Conservation (phyloP, 805 yeast species). For the Kodamaea kakaduensis region DNA sequence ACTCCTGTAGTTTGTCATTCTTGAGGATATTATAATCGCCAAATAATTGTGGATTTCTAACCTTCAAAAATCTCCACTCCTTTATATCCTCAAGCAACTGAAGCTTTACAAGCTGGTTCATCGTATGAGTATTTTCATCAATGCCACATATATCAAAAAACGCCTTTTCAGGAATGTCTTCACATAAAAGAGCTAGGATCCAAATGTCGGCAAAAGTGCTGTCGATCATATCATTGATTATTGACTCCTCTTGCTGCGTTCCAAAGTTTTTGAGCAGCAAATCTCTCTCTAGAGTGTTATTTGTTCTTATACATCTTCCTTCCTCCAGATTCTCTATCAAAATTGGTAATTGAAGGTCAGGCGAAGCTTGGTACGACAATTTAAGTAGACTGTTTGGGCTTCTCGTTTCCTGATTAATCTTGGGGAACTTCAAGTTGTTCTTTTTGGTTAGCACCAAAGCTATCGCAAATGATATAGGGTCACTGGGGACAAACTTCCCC, state of each 20-base stretch:
- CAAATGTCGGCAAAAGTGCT: conserved; percentile 49
- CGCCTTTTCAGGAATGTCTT: conserved; percentile 10
- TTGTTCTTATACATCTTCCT: conserved; percentile 3
- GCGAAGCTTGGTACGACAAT: conserved; percentile 48
- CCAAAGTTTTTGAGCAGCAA: conserved; percentile 10
- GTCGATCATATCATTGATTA: conserved; percentile 37
- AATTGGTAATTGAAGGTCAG: conserved; percentile 50
- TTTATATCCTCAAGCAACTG: conserved; percentile 21
- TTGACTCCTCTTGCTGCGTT: conserved; percentile 3
- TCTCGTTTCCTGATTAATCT: conserved; percentile 7
- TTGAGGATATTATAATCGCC: conserved; percentile 3
- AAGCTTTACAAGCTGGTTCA: conserved; percentile 7
- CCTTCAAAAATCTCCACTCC: conserved; percentile 24
- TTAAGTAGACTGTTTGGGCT: conserved; percentile 35
- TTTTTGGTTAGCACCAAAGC: conserved; percentile 45
- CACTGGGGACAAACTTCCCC: conserved; percentile 45
- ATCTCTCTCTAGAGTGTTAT: conserved; percentile 7
- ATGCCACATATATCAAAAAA: conserved; percentile 16
- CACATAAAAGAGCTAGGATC: conserved; percentile 29
- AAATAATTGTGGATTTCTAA: conserved; percentile 26
- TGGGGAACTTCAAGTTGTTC: conserved; percentile 42
- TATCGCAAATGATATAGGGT: conserved; percentile 52
- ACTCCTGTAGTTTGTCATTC: conserved; percentile 2
- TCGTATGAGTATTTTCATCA: conserved; percentile 5
- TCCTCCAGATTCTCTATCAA: conserved; percentile 45